phyloP scores from a whole-genome alignment of 305 asterid genomes.

The Andrographis paniculata region DNA sequence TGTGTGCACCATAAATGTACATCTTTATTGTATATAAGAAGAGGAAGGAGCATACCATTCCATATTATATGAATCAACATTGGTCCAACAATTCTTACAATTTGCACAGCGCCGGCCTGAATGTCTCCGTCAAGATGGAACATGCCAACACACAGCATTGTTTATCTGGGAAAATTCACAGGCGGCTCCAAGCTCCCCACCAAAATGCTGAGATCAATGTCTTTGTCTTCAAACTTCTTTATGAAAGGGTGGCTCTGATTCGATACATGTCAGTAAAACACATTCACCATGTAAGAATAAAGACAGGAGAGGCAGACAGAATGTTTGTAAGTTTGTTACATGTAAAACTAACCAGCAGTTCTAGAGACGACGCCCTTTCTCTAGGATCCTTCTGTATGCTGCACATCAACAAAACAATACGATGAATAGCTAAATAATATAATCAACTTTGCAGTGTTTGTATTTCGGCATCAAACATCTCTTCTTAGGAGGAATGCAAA shows the following conservation, averaged over 20 bases:
- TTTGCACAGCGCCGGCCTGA: too few species aligned
- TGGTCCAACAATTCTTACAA: too few species aligned
- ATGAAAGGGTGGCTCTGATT: conserved; percentile 86
- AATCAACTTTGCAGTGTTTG: not conserved
- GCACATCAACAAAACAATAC: conserved; percentile 20
- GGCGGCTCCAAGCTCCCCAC: conserved; percentile 84
- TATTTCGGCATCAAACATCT: too few species aligned
- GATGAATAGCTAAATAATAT: not conserved
- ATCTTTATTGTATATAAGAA: too few species aligned
- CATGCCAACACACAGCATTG: not conserved
- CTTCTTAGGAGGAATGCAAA: too few species aligned
- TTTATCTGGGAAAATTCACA: conserved; percentile 51
- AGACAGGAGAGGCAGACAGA: conserved; percentile 1
- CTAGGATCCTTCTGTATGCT: conserved; percentile 94
- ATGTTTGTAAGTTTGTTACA: not conserved
- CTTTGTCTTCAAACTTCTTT: conserved; percentile 91
- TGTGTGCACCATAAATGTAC: too few species aligned
- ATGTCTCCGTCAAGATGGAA: too few species aligned
- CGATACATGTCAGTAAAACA: too few species aligned
- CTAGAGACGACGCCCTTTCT: conserved; percentile 72
- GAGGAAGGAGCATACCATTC: too few species aligned
- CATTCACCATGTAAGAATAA: conserved; percentile 12
- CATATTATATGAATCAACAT: too few species aligned
- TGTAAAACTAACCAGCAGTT: conserved; percentile 61
- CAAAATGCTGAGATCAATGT: conserved; percentile 75